Base-by-base conservation (phyloP, 345 rosid genomes). In the Turnera subulata region DNA sequence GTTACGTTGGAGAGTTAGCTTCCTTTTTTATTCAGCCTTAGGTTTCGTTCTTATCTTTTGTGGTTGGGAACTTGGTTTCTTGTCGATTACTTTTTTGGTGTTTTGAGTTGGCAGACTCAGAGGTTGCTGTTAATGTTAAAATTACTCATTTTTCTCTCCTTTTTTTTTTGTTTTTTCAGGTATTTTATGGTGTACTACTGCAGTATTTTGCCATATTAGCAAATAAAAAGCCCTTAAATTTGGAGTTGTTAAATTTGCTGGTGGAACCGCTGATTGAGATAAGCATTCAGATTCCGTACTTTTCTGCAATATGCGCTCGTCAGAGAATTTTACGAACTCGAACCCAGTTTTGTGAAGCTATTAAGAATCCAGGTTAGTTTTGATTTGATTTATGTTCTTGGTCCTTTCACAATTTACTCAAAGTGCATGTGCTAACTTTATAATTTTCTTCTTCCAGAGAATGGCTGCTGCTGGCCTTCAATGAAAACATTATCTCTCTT, bases 221-320 rank as follows among this genome's bases (percentile, higher is more conserved):
- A 53, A 84, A 69, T 75, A 80, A 75, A 56, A 81, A 63, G 75
- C 92, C 95, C 50, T 68, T 89, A 65, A 85, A 87, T 73, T 76
- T 80, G 66, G 89, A 89, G 77, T 71, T 89, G 74, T 65, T 85
- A 68, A 89, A 83, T 72, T 53, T 80, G 80, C 78, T 92, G 59
- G 91, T 83, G 68, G 85, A 84, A 77, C 99, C 96, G 32, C 66
- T 93, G 56, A 73, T 87, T 76, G 99, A 93, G 66, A 82, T 93
- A 79, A 89, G 97, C 69, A 58, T 56, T 56, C 91, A 87, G 81
- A 86, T 93, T 49, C 97, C 99, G 29, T 92, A 84, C 73, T 92
- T 92, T 47, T 88, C 98, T 29, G 99, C 99, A 70, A 82, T 89
- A 57, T 93, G 97, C 80, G 97, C 99, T 68, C 88, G 96, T 35